phyloP scores from a whole-genome alignment of 305 asterid species.

The Ruellia speciosa region DNA sequence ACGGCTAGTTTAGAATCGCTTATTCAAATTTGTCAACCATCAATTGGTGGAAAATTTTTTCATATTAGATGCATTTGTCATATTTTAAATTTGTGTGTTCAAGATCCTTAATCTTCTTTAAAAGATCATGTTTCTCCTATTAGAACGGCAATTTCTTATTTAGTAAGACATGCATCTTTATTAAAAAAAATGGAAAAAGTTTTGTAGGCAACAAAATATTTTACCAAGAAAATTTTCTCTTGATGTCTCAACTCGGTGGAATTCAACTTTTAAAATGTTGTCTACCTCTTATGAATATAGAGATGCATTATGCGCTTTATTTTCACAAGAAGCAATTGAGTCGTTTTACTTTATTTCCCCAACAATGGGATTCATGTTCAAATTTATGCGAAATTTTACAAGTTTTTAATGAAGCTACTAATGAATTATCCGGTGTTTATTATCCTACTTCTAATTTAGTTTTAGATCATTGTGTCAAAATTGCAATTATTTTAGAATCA shows the following conservation, averaged over 20 bases:
- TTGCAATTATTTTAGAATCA: not conserved
- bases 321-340: too few relatives aligned
- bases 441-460: not conserved
- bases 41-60: too few relatives aligned
- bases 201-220: not conserved
- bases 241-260: not conserved
- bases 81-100: not conserved
- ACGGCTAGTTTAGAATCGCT: not conserved
- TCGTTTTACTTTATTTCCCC: not conserved
- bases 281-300: not conserved
- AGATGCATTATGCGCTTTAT: constrained; percentile 1
- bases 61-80: constrained; percentile 3
- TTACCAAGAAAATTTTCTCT: not conserved
- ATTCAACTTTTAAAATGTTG: constrained; percentile 1
- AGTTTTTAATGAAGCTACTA: not conserved
- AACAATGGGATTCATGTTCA: constrained; percentile 1
- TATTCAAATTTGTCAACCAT: constrained; percentile 1
- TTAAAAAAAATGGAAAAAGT: not conserved
- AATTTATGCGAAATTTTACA: not conserved
- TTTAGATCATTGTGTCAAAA: not conserved
- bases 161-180: not conserved
- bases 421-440: not conserved
- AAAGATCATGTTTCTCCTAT: not conserved
- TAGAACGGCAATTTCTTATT: not conserved
- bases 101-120: not conserved